Conservation (phyloP, 2,329 filamentous ascomycete genomes). For the Colletotrichum sp. region DNA sequence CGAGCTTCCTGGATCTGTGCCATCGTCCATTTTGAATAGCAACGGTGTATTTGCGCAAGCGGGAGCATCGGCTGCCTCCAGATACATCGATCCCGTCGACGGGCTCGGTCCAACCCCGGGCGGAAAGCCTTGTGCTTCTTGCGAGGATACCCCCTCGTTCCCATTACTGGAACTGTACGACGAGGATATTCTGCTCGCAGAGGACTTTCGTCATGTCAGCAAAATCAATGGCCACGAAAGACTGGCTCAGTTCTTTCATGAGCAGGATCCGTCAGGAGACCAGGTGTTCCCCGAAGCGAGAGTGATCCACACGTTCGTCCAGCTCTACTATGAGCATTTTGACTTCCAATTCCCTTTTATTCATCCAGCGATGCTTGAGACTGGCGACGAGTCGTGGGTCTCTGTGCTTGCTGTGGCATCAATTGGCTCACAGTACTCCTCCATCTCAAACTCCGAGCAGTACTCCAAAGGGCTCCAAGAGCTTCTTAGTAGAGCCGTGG, state of each 20-base stretch:
- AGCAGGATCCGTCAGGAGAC: rapidly evolving
- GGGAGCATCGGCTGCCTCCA: not conserved
- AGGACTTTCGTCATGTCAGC: not conserved
- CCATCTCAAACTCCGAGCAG: not conserved
- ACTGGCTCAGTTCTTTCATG: not conserved
- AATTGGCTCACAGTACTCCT: not conserved
- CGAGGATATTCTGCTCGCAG: not conserved
- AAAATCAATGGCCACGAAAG: not conserved
- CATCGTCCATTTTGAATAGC: not conserved
- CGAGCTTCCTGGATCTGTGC: not conserved
- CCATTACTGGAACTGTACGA: not conserved
- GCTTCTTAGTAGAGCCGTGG: not conserved
- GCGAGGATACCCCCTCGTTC: not conserved
- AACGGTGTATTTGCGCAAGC: rapidly evolving
- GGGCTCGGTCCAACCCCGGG: not conserved
- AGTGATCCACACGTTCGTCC: not conserved
- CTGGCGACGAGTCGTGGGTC: not conserved
- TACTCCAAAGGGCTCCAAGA: not conserved
- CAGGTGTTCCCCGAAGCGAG: not conserved
- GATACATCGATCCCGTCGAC: not conserved
- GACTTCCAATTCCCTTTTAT: not conserved
- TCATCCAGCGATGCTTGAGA: not conserved
- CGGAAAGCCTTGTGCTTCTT: not conserved
- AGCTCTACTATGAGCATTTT: not conserved
- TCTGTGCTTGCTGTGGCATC: not conserved